Percentiles rank a stretch among this genome's conserved stretches.
These are phyloP conservation scores for Coccomyxa subellipsoidea DNA, from an alignment of 163 green algal species.

Conservation along the genomic window DNA sequence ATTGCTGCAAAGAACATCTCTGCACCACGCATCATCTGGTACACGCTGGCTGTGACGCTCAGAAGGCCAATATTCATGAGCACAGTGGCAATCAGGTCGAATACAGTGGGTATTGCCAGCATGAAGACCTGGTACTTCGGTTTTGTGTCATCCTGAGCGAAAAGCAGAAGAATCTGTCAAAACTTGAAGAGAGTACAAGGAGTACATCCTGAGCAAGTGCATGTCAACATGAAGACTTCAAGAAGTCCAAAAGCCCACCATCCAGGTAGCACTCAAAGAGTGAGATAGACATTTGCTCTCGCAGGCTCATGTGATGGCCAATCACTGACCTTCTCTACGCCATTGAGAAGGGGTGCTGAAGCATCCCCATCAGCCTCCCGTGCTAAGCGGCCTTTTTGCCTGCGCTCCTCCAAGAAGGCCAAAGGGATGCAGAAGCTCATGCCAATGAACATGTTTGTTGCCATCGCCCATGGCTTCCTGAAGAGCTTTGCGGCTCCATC, in stretches of 20 bases:
- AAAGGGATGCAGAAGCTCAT: conserved; percentile 64
- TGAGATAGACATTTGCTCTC: too few relatives aligned
- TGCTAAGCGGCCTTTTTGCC: conserved; percentile 10
- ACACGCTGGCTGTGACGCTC: conserved; percentile 83
- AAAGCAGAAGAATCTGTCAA: neutral
- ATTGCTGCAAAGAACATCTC: conserved; percentile 92
- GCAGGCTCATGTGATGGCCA: too few relatives aligned
- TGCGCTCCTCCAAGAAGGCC: conserved; percentile 34
- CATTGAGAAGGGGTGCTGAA: neutral
- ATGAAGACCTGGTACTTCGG: conserved; percentile 44
- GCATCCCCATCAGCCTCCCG: neutral
- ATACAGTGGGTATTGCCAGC: conserved; percentile 80
- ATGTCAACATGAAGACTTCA: too few relatives aligned
- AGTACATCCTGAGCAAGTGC: too few relatives aligned
- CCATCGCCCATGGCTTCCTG: conserved; percentile 81
- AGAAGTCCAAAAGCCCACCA: too few relatives aligned
- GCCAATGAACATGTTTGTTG: conserved; percentile 62
- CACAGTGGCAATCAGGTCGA: conserved; percentile 86
- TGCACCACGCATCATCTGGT: conserved; percentile 94
- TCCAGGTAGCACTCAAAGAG: too few relatives aligned
- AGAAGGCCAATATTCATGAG: conserved; percentile 94
- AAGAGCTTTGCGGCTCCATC: conserved; percentile 70
- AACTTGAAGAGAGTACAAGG: neutral
- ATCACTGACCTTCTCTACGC: neutral
- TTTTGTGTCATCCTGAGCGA: neutral